Percentiles rank a stretch among this genome's conserved stretches.
phyloP scores from a whole-genome alignment of 2,329 filamentous ascomycete genomes.

The Epichloe aotearoae region DNA sequence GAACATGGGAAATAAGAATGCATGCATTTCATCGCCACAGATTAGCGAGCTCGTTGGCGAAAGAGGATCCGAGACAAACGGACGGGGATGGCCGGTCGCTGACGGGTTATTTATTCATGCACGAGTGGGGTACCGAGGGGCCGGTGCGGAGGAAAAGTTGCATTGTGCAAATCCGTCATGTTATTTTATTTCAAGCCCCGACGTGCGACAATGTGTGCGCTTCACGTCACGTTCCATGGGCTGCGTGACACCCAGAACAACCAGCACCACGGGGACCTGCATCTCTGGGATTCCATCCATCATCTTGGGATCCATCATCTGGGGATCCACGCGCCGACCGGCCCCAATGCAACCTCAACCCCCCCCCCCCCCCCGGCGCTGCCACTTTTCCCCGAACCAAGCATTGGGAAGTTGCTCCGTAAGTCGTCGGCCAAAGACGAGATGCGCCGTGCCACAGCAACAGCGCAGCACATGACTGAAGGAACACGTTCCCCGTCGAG shows the following conservation, averaged over 20 bases:
- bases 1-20: not conserved
- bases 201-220: not conserved
- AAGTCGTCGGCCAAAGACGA: not conserved
- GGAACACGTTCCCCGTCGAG: not conserved
- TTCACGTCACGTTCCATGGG: not conserved
- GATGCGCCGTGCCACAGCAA: not conserved
- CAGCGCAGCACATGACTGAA: not conserved
- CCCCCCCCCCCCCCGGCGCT: too few species aligned
- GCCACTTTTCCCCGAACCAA: not conserved
- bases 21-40: not conserved
- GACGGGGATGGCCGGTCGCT: not conserved
- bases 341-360: too few species aligned
- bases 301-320: conserved; percentile 1
- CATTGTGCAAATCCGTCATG: not conserved
- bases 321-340: too few species aligned
- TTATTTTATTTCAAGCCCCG: not conserved
- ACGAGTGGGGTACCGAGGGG: too few species aligned
- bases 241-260: too few species aligned
- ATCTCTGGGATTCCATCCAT: not conserved
- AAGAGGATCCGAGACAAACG: not conserved
- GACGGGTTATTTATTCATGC: too few species aligned
- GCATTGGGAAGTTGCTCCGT: too few species aligned
- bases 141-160: too few species aligned
- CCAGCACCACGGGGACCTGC: too few species aligned
- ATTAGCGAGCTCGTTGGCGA: not conserved